Evolutionary conservation across 1,284 basidiomycete genomes (phyloP).

Genomic region (Austroboletus novae-zelandiae): DNA sequence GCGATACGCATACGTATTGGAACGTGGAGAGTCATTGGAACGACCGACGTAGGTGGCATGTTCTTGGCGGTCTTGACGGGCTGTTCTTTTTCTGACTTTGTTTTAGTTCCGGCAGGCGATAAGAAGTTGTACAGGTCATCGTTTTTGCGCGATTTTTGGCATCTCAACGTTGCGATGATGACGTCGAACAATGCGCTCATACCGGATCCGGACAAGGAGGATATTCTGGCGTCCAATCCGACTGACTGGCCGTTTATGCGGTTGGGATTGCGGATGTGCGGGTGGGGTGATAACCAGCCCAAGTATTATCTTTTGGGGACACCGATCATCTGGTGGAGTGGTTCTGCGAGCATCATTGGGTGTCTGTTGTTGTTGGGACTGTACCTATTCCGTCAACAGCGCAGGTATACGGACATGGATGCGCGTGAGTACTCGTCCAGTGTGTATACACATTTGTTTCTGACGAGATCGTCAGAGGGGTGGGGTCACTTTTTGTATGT

Average conservation of each 20-base stretch:
- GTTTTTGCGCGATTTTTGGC: constrained; percentile 97
- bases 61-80: background rate
- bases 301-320: constrained; percentile 97
- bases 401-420: constrained; percentile 90
- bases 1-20: constrained; percentile 92
- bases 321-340: constrained; percentile 91
- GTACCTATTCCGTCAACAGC: constrained; percentile 83
- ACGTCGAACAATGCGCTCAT: constrained; percentile 98
- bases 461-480: constrained; percentile 51
- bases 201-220: constrained; percentile 97
- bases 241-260: constrained; percentile 93
- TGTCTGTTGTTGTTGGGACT: constrained; percentile 55
- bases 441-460: background rate
- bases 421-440: constrained; percentile 50
- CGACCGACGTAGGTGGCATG: constrained; percentile 66
- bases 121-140: constrained; percentile 85
- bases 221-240: constrained; percentile 91
- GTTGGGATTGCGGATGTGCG: constrained; percentile 93
- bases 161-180: constrained; percentile 99
- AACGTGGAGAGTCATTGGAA: constrained; percentile 99
- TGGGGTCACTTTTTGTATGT: constrained; percentile 97
- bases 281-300: constrained; percentile 85
- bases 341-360: constrained; percentile 65
- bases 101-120: constrained; percentile 78
- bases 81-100: constrained; percentile 1